Base-by-base conservation (phyloP, 352 stramenopile species). In the Phytophthora pseudosyringae region DNA sequence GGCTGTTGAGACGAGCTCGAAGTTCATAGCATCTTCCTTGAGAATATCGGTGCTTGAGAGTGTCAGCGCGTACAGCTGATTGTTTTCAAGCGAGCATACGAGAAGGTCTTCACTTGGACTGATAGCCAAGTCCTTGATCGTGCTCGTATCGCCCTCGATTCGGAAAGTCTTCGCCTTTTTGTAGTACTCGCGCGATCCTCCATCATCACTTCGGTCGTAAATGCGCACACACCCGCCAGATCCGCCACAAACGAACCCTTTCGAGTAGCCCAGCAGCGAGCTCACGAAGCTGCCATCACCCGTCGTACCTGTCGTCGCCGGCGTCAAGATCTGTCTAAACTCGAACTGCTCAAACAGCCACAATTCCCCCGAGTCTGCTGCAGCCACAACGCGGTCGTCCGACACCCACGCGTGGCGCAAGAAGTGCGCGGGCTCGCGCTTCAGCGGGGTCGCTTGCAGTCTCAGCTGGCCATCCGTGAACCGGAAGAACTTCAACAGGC, bases 11-110 rank as follows among this genome's bases (percentile, higher is more conserved):
- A 98, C 71, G 2, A 96, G 70, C 44, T 97, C 90, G 69, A 98
- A 98, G 70, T 95, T 97, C 85, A 96, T 97, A n/a, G 86, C 87
- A 44, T 97, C 93, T 59, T 97, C 91, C 43, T 98, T 98, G 16
- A 97, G 58, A 49, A 97, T 97, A 55, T 98, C 90, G 3, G 88
- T 95, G 39, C 91, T 97, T 18, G 86, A 94, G 2, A 98, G 79
- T 5, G 83, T 92, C 15, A 97, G 80, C n/a, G 87, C 72, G 61
- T 97, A 97, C n/a, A 97, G 62, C 48, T 98, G 93, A 47, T 95
- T 92, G 59, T 93, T 92, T 32, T 93, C 81, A 26, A 96, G 80
- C 4, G 88, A 95, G 52, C 87, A 96, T 31, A 97, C 81, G 18
- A 98, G 73, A 44, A 89, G 81, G 65, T 98, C 93, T 64, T 98